Percentiles rank a stretch among this genome's conserved stretches.
Evolutionary conservation across 1,139 yeast genomes (phyloP).

Genomic region (Suhomyces maxii): DNA sequence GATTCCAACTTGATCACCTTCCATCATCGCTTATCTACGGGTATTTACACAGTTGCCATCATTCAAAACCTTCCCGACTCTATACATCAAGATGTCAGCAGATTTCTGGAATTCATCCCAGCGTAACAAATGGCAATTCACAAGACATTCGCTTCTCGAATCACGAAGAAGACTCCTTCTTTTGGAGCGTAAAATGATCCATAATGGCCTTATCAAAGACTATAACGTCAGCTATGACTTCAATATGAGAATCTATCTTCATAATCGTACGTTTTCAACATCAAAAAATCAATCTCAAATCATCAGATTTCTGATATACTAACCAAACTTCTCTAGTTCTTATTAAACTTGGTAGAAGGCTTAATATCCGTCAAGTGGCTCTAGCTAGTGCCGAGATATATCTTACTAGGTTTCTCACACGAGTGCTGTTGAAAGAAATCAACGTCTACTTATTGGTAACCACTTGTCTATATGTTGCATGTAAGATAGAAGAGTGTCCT

Average conservation of each 20-base stretch:
- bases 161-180: conserved; percentile 38
- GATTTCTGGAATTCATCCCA: conserved; percentile 51
- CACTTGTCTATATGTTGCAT: conserved; percentile 83
- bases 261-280: conserved; percentile 37
- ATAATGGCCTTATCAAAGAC: conserved; percentile 48
- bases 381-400: conserved; percentile 89
- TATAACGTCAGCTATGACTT: conserved; percentile 52
- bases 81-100: conserved; percentile 37
- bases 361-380: conserved; percentile 78
- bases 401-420: conserved; percentile 68
- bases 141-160: conserved; percentile 40
- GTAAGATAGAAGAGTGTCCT: conserved; percentile 94
- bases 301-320: conserved; percentile 9
- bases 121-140: conserved; percentile 44
- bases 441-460: conserved; percentile 80
- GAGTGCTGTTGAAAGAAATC: conserved; percentile 75
- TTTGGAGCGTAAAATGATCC: conserved; percentile 47
- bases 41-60: neutral
- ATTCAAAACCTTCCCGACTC: neutral
- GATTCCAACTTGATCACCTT: neutral
- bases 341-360: conserved; percentile 72
- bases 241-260: conserved; percentile 67
- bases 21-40: neutral
- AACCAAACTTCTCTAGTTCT: conserved; percentile 40
- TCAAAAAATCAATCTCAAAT: neutral